Conservation (phyloP, 2,329 filamentous ascomycete species). For the Nannizziopsis arthrosporioides region DNA sequence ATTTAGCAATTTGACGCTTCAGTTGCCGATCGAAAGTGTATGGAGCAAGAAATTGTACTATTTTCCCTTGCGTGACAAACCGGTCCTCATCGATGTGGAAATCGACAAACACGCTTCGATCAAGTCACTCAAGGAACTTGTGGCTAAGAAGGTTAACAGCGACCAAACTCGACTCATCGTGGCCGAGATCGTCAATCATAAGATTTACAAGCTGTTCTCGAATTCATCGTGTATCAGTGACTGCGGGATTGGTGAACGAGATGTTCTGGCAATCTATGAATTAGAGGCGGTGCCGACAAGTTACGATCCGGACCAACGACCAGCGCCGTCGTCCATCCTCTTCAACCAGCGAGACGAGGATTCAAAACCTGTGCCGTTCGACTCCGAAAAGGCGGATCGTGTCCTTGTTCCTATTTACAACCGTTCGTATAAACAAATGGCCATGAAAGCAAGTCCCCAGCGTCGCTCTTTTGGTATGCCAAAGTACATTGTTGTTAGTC, state of each 20-base stretch:
- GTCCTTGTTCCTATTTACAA: constrained; percentile 41
- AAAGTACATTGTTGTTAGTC: constrained; percentile 59
- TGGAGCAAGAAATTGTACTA: constrained; percentile 67
- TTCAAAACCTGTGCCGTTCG: constrained; percentile 30
- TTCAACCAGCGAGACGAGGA: constrained; percentile 25
- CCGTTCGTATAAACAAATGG: constrained; percentile 24
- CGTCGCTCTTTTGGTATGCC: constrained; percentile 33
- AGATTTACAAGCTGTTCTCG: constrained; percentile 77
- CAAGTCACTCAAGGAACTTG: constrained; percentile 36
- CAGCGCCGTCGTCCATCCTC: constrained; percentile 27
- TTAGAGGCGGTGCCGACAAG: constrained; percentile 71
- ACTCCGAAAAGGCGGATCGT: constrained; percentile 36
- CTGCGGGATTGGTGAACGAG: constrained; percentile 49
- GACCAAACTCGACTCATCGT: constrained; percentile 56
- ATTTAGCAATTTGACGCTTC: constrained; percentile 86
- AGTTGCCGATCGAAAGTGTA: constrained; percentile 73
- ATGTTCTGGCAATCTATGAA: constrained; percentile 63
- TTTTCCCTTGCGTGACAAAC: constrained; percentile 60
- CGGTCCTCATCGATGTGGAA: constrained; percentile 64
- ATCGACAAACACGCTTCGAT: constrained; percentile 58
- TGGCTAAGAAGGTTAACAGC: constrained; percentile 42
- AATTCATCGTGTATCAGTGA: constrained; percentile 59
- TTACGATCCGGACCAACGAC: constrained; percentile 46
- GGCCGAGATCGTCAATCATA: constrained; percentile 68
- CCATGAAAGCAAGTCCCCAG: constrained; percentile 18